Base-by-base conservation (phyloP, 352 stramenopile species). In the Phytophthora pinifolia region DNA sequence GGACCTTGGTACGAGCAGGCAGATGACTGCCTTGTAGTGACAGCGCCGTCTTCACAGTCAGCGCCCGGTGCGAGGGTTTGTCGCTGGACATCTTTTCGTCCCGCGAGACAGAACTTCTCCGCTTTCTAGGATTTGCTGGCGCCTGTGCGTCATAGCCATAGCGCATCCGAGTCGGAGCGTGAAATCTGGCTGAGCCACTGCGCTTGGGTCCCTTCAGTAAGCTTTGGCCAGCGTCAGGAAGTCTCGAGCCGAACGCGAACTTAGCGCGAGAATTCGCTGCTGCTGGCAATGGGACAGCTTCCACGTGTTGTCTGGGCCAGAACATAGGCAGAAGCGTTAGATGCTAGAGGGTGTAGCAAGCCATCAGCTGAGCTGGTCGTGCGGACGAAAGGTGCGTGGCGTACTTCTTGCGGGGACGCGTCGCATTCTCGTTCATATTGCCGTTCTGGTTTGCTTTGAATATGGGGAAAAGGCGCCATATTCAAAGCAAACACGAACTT, bases 191-290 rank as follows among this genome's bases (percentile, higher is more conserved):
- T 25, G 39, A 53, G 10, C 25, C 29, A 12, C 29, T 56, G 29
- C n/a, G 59, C 29, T 41, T 62, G 13, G 36, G 31, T 9, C 48
- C 37, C 38, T 48, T 58, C 3, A 57, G 10, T n/a, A 45, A 35
- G 42, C 43, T 58, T 38, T 44, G 54, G 4, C 17, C 33, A 38
- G 47, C 6, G 20, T 43, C 37, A 42, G 58, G 47, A 58, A 72
- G 43, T 10, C 63, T 41, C 27, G 63, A 72, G 22, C 63, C 63
- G 47, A 72, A 72, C 15, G 63, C 63, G 32, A 68, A 72, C 47
- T 37, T 72, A 30, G 52, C 29, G 38, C 35, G 58, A 43, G 41
- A 6, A 25, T 17, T 48, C 17, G 50, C 15, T 34, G 41, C 29
- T 27, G 15, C 30, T 34, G 37, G 14, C 8, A 47, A 59, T 14